Evolutionary conservation across 2,329 filamentous ascomycete genomes (phyloP).

Genomic region (Didymella lethalis): DNA sequence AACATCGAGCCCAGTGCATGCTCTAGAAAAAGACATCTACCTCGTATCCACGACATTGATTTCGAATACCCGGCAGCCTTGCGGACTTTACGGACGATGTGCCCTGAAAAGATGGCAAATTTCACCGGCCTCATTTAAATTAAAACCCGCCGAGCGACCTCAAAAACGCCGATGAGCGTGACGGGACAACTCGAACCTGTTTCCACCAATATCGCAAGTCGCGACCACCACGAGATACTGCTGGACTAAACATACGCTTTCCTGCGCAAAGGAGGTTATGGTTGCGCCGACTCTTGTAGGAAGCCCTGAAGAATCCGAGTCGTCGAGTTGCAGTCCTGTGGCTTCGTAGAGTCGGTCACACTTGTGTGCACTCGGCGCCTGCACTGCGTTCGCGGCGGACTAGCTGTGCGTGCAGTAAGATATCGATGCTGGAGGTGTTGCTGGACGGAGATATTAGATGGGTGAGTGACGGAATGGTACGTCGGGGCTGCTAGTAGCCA

Average conservation of each 20-base stretch:
- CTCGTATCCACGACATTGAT: not conserved
- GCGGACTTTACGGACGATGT: not conserved
- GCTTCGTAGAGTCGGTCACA: too few species aligned
- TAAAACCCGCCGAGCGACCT: not conserved
- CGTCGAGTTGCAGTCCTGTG: too few species aligned
- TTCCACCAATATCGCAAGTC: not conserved
- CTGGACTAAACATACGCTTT: too few species aligned
- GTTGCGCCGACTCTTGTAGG: not conserved
- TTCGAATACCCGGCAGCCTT: not conserved
- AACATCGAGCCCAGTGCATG: not conserved
- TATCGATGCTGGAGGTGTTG: too few species aligned
- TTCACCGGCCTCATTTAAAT: not conserved
- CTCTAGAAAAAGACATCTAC: not conserved
- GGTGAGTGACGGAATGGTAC: too few species aligned
- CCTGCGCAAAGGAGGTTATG: too few species aligned
- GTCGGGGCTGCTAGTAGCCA: too few species aligned
- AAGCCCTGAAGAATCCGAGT: not conserved
- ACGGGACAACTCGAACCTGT: not conserved
- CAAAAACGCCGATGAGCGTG: not conserved
- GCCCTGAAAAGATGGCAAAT: not conserved
- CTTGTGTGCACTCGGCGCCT: too few species aligned
- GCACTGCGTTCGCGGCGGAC: too few species aligned
- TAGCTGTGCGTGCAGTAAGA: too few species aligned
- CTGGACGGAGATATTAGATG: too few species aligned
- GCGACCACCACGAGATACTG: too few species aligned